Conservation (phyloP, 345 rosid genomes). For the Citrus glauca region DNA sequence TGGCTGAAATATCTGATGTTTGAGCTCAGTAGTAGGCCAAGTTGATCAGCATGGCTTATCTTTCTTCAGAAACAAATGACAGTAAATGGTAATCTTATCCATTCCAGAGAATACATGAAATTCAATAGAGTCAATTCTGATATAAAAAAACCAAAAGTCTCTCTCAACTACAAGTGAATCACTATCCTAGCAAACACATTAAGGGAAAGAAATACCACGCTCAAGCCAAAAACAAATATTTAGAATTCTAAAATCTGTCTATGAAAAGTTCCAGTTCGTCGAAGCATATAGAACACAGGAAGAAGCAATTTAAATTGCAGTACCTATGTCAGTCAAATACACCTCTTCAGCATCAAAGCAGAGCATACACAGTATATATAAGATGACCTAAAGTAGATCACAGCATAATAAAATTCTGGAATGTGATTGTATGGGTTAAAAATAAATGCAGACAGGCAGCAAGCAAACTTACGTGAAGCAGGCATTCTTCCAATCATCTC, state of each 20-base stretch:
- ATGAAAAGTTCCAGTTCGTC: not conserved
- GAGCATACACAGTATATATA: not conserved
- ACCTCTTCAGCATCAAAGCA: not conserved
- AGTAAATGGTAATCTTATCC: not conserved
- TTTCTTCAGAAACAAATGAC: not conserved
- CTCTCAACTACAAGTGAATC: not conserved
- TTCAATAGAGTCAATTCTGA: not conserved
- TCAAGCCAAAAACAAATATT: not conserved
- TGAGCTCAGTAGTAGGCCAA: not conserved
- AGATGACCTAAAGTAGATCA: not conserved
- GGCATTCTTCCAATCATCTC: constrained; percentile 55
- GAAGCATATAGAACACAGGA: not conserved
- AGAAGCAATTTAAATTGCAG: not conserved
- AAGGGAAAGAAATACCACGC: not conserved
- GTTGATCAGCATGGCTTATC: not conserved
- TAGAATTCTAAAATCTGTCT: not conserved
- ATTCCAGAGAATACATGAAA: not conserved
- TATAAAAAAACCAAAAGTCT: not conserved
- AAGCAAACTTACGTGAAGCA: constrained; percentile 76
- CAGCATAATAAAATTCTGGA: not conserved
- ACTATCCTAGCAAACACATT: not conserved
- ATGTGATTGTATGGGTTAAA: not conserved
- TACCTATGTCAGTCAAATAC: not conserved
- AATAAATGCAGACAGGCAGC: not conserved
- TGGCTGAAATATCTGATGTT: not conserved